Conservation (phyloP, 345 rosid species). For the Eucalyptus grandis region DNA sequence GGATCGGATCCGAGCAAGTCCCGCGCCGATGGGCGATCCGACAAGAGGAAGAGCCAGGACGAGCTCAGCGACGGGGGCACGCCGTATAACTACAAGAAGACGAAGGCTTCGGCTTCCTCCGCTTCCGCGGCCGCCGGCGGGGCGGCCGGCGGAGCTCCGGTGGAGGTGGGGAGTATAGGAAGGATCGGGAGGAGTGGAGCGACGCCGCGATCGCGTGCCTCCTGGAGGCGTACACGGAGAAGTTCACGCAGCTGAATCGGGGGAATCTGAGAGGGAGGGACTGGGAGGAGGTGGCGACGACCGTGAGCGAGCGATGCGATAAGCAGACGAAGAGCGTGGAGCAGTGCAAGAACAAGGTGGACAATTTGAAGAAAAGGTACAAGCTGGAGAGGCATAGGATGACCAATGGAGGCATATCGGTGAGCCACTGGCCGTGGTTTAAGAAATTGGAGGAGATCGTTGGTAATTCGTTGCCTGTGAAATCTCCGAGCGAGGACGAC, state of each 20-base stretch:
- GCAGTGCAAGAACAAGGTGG: conserved; percentile 91
- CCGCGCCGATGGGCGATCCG: conserved; percentile 22
- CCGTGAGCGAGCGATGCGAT: conserved; percentile 61
- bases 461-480: conserved; percentile 34
- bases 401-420: conserved; percentile 33
- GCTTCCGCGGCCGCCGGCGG: conserved; percentile 15
- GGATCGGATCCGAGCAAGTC: conserved; percentile 2
- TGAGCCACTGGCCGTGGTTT: conserved; percentile 91
- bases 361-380: conserved; percentile 83
- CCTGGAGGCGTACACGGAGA: conserved; percentile 73
- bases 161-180: conserved; percentile 43
- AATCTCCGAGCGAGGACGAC: conserved; percentile 40
- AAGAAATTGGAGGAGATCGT: conserved; percentile 75
- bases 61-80: conserved; percentile 52
- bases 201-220: conserved; percentile 75
- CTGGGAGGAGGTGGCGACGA: conserved; percentile 90
- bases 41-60: conserved; percentile 44
- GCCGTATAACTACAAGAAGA: conserved; percentile 33
- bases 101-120: conserved; percentile 2
- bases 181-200: conserved; percentile 95
- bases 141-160: conserved; percentile 7
- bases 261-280: conserved; percentile 89
- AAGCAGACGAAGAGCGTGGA: conserved; percentile 64
- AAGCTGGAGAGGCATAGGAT: conserved; percentile 79
- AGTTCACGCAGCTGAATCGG: conserved; percentile 61